phyloP scores from a whole-genome alignment of 148 eudicot genomes.

The Vaccinium corymbosum region DNA sequence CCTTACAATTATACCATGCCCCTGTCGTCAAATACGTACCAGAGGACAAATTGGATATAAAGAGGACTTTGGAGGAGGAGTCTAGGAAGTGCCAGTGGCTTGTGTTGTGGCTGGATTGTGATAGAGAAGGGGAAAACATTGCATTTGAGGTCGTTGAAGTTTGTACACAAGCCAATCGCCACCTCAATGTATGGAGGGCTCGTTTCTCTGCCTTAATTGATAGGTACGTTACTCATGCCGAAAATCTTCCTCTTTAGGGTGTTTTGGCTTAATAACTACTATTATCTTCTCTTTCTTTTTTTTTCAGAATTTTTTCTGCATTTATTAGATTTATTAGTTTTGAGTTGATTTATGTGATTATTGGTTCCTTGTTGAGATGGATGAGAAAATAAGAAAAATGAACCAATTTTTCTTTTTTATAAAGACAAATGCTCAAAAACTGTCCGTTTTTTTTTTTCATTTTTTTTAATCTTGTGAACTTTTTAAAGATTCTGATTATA shows the following conservation, averaged over 20 bases:
- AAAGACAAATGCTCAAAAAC: background rate
- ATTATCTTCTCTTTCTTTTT: background rate
- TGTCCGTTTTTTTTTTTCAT: background rate
- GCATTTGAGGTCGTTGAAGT: conserved; percentile 91
- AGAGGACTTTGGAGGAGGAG: conserved; percentile 85
- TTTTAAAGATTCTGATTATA: background rate
- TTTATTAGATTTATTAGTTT: background rate
- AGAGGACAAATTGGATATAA: conserved; percentile 78
- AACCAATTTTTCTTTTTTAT: background rate
- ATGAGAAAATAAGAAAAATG: too few species aligned
- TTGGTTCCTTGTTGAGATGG: too few species aligned
- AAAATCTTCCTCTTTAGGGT: background rate
- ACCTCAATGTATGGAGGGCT: conserved; percentile 81
- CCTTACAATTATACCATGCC: conserved; percentile 67
- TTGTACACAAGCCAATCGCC: conserved; percentile 64
- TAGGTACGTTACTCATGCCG: conserved; percentile 28
- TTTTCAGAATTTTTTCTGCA: background rate
- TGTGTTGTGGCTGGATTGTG: conserved; percentile 93
- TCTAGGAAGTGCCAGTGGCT: conserved; percentile 89
- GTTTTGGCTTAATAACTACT: background rate
- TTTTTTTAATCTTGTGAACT: too few species aligned
- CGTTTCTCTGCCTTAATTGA: conserved; percentile 87
- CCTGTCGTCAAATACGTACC: conserved; percentile 71
- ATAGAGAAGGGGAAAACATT: conserved; percentile 97
- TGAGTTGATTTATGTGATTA: background rate